These are phyloP conservation scores for Rhododendron simsii DNA, from an alignment of 148 eudicot genomes.

Conservation along the genomic window DNA sequence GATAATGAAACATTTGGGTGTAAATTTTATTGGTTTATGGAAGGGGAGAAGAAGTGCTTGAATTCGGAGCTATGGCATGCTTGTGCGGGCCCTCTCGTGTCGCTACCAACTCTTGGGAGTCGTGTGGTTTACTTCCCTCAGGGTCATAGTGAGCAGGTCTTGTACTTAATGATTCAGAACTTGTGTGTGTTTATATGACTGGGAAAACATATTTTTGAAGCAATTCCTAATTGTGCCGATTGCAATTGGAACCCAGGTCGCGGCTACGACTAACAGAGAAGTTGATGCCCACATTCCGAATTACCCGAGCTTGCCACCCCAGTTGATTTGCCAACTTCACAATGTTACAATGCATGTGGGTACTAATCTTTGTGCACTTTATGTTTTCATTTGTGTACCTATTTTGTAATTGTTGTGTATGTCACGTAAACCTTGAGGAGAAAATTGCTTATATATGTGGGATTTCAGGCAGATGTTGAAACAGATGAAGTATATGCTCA, in stretches of 20 bases:
- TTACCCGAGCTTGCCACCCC: slow-evolving; percentile 90
- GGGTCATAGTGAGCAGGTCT: slow-evolving; percentile 98
- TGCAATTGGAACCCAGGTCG: slow-evolving; percentile 56
- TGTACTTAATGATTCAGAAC: not conserved
- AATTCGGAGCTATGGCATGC: slow-evolving; percentile 98
- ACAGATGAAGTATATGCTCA: slow-evolving; percentile 99
- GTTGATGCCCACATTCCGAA: slow-evolving; percentile 85
- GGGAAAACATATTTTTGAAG: not conserved
- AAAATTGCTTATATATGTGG: not conserved
- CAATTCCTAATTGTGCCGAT: not conserved
- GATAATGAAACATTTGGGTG: not conserved
- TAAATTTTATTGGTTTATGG: slow-evolving; percentile 18
- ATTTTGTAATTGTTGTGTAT: not conserved
- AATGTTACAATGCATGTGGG: slow-evolving; percentile 99
- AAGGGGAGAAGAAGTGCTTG: slow-evolving; percentile 79
- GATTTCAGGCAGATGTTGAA: slow-evolving; percentile 88
- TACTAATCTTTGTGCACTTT: slow-evolving; percentile 21
- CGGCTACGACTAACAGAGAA: slow-evolving; percentile 94
- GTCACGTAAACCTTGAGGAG: not conserved
- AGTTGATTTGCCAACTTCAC: slow-evolving; percentile 95
- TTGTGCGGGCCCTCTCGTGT: slow-evolving; percentile 96
- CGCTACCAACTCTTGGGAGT: slow-evolving; percentile 74
- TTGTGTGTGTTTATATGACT: not conserved
- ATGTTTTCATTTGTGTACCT: not conserved
- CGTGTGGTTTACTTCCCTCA: slow-evolving; percentile 98